phyloP scores from a whole-genome alignment of 2,329 filamentous ascomycete genomes.

The Escovopsis weberi region DNA sequence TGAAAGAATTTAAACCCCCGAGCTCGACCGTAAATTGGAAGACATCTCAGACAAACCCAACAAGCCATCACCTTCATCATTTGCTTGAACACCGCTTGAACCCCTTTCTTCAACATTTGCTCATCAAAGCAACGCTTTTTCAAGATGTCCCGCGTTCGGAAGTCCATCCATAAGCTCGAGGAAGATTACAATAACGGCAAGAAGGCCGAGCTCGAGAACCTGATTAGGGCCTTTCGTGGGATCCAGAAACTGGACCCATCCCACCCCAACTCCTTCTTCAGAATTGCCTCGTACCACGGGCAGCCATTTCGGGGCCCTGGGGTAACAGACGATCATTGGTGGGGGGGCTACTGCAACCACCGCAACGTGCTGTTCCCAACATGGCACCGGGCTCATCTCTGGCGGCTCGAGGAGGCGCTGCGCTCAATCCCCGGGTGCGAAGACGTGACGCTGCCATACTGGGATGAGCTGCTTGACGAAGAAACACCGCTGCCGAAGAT shows the following conservation, averaged over 20 bases:
- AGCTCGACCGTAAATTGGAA: too few relatives aligned
- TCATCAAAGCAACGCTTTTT: too few relatives aligned
- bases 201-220: neutral
- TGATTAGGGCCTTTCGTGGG: neutral
- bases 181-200: neutral
- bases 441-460: constrained; percentile 11
- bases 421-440: constrained; percentile 1
- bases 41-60: too few relatives aligned
- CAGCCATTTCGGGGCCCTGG: constrained; percentile 13
- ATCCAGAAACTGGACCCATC: neutral
- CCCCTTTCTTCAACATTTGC: too few relatives aligned
- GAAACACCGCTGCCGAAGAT: constrained; percentile 3
- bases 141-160: neutral
- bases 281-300: constrained; percentile 15
- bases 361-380: constrained; percentile 15
- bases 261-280: constrained; percentile 14
- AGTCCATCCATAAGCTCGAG: neutral
- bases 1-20: too few relatives aligned
- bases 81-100: too few relatives aligned
- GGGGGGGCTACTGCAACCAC: constrained; percentile 18
- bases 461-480: constrained; percentile 8
- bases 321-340: constrained; percentile 10
- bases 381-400: constrained; percentile 17
- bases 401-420: constrained; percentile 12
- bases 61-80: too few relatives aligned